Evolutionary conservation across 768 basidiomycete genomes (phyloP).

Genomic region (Psilocybe sp.): DNA sequence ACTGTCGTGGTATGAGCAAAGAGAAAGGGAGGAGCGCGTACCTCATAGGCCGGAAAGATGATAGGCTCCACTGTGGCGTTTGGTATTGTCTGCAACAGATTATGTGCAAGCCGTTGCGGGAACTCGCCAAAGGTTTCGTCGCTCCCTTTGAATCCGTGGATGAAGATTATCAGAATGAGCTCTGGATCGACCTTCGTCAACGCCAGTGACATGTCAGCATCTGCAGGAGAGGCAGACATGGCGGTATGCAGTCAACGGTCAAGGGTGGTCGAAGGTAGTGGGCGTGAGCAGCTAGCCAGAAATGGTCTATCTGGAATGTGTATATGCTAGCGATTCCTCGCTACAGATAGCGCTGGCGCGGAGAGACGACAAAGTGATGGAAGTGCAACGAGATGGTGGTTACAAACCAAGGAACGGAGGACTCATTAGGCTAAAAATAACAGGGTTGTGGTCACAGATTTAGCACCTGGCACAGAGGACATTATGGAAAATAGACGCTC

Average conservation of each 20-base stretch:
- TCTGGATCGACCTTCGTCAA: constrained; percentile 29
- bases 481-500: too few species aligned
- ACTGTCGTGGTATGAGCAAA: constrained; percentile 4
- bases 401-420: too few species aligned
- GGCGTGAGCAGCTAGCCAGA: too few species aligned
- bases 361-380: too few species aligned
- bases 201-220: constrained; percentile 9
- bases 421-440: too few species aligned
- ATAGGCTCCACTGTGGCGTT: constrained; percentile 63
- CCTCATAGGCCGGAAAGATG: constrained; percentile 91
- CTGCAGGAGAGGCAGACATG: background rate
- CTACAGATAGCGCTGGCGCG: too few species aligned
- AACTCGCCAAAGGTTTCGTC: constrained; percentile 77
- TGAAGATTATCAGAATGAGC: constrained; percentile 68
- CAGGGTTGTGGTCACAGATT: too few species aligned
- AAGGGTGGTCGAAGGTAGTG: too few species aligned
- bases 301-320: too few species aligned
- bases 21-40: constrained; percentile 24
- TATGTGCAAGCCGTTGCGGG: constrained; percentile 74
- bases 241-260: background rate
- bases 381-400: too few species aligned
- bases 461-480: too few species aligned
- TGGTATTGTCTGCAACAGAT: constrained; percentile 63
- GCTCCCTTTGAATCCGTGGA: constrained; percentile 69
- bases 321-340: too few species aligned